phyloP scores from a whole-genome alignment of 176 grass and related monocot genomes.

The Juncus inflexus region DNA sequence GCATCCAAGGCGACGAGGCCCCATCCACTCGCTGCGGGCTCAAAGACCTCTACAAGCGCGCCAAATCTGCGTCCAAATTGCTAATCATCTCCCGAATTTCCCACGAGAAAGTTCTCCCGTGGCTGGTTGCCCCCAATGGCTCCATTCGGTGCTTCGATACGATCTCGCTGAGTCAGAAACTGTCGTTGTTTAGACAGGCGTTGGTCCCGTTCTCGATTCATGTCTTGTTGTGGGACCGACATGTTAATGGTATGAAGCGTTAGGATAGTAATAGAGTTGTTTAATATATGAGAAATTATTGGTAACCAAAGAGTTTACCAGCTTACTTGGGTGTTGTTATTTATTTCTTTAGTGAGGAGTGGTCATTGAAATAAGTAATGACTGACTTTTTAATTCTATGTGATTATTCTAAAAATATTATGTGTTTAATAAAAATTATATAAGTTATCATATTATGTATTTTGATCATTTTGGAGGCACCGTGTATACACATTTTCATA shows the following conservation, averaged over 20 bases:
- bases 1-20: slow-evolving; percentile 30
- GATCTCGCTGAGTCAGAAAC: slow-evolving; percentile 81
- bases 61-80: slow-evolving; percentile 46
- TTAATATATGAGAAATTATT: no score
- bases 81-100: slow-evolving; percentile 70
- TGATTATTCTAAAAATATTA: no score
- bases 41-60: slow-evolving; percentile 45
- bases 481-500: no score
- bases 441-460: no score
- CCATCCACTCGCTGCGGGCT: slow-evolving; percentile 69
- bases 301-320: no score
- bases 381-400: no score
- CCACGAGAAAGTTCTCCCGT: slow-evolving; percentile 75
- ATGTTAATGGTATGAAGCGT: background rate
- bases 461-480: no score
- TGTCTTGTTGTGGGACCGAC: slow-evolving; percentile 55
- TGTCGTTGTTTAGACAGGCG: slow-evolving; percentile 58
- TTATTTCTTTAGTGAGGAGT: no score
- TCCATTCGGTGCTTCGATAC: slow-evolving; percentile 77
- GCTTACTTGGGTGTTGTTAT: no score
- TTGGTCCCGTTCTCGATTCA: slow-evolving; percentile 62
- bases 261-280: no score
- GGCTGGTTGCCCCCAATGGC: slow-evolving; percentile 64
- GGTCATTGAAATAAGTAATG: no score
- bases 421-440: no score